These are phyloP conservation scores for Ustilago trichophora DNA, from an alignment of 1,284 basidiomycete species.

Conservation along the genomic window DNA sequence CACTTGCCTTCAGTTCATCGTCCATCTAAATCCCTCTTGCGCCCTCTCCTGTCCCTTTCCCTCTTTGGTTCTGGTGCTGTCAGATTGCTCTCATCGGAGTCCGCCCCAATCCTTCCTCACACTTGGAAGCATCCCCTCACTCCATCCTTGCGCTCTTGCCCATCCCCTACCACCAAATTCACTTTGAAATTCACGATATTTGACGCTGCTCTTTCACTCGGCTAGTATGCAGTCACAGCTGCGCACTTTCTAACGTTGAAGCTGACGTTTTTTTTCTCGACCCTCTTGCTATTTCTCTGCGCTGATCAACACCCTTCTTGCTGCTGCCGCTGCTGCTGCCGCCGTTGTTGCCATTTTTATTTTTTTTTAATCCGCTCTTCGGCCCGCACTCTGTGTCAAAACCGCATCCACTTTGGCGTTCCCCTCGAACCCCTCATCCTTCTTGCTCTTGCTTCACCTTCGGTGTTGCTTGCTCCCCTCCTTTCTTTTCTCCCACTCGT, in stretches of 20 bases:
- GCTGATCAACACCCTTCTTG: not conserved
- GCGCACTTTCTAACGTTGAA: not conserved
- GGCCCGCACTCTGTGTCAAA: not conserved
- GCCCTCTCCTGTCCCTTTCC: not conserved
- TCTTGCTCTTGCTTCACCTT: constrained; percentile 1
- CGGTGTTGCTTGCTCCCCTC: not conserved
- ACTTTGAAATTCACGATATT: not conserved
- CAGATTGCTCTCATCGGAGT: too few species aligned
- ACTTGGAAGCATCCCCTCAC: too few species aligned
- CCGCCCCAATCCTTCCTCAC: too few species aligned
- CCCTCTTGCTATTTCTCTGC: not conserved
- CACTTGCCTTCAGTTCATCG: too few species aligned
- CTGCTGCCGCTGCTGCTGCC: not conserved
- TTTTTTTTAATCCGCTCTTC: not conserved
- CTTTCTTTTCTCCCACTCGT: not conserved
- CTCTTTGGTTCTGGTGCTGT: too few species aligned
- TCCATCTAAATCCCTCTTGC: too few species aligned
- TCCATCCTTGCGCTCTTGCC: not conserved
- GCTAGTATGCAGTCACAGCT: not conserved
- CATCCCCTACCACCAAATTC: too few species aligned
- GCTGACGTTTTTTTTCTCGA: constrained; percentile 11
- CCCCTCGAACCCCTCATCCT: constrained; percentile 3
- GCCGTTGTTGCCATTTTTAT: not conserved
- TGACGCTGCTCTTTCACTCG: not conserved
- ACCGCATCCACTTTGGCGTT: not conserved